Evolutionary conservation across 371 early-diverging fungal species (phyloP).

Genomic region (Nosema bombycis): DNA sequence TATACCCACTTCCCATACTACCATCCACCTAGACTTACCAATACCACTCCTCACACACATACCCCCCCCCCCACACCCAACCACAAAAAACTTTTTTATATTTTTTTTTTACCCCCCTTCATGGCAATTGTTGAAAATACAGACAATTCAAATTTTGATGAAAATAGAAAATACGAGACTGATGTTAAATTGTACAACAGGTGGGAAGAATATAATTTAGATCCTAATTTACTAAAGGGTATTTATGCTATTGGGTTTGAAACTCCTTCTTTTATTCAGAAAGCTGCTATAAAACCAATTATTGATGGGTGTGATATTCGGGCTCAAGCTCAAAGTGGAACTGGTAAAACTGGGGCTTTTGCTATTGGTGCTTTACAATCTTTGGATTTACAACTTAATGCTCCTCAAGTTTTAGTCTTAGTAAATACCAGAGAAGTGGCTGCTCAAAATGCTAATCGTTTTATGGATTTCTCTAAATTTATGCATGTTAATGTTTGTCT

Average conservation of each 20-base stretch:
- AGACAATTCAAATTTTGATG: conserved; percentile 52
- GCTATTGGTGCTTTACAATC: conserved; percentile 86
- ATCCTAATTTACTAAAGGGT: conserved; percentile 88
- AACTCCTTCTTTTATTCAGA: conserved; percentile 92
- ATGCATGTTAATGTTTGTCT: conserved; percentile 86
- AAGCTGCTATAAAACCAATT: conserved; percentile 91
- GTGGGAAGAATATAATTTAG: conserved; percentile 89
- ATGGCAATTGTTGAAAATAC: conserved; percentile 39
- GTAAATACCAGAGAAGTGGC: conserved; percentile 98
- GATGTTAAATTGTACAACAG: conserved; percentile 66
- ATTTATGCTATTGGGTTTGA: conserved; percentile 95
- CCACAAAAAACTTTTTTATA: no score
- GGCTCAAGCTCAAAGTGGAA: conserved; percentile 71
- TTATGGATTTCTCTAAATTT: conserved; percentile 79
- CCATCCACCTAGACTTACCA: no score
- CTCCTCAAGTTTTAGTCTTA: conserved; percentile 88
- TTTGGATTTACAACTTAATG: conserved; percentile 73
- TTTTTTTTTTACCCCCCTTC: conserved; percentile 21
- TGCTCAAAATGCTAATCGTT: conserved; percentile 82
- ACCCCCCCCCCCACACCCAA: no score
- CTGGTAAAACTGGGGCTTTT: conserved; percentile 99
- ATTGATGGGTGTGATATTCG: conserved; percentile 77
- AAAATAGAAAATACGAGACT: conserved; percentile 9
- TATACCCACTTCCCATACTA: no score
- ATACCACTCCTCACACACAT: no score